Evolutionary conservation across 2,329 filamentous ascomycete species (phyloP), one percentile per base, ranked within the genome.

Genomic region (Aspergillus viridinutans): DNA sequence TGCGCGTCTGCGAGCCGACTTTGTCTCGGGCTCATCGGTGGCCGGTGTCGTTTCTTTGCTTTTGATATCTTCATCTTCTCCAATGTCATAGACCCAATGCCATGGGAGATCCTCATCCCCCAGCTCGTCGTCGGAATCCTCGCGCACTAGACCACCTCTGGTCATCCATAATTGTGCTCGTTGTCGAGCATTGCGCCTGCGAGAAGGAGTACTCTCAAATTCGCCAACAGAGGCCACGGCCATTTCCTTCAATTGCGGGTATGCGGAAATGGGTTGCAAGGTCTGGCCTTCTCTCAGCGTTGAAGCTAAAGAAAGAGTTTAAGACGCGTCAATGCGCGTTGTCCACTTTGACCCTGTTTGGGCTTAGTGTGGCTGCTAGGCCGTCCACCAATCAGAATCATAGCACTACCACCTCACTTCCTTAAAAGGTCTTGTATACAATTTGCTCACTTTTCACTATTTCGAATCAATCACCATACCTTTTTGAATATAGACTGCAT

Each of bases 101-200:
- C 90, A 94, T 0, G 87, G 84, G 49, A 82, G 76, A 66, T 91
- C 89, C 51, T 90, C 86, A 38, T 83, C 79, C 28, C 86, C 88
- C 25, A 95, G 83, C 72, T 96, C 93, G 73, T 96, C 92, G 71
- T 96, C 92, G 0, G 90, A 95, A 71, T 96, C 89, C 59, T 94
- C 90, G 66, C 89, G 82, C 6, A 79, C 75, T 10, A 92, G 80
- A 29, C 87, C 88, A 49, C 85, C 84, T 63, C 73, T 85, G 58
- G 75, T 81, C 57, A 87, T 78, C 68, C 79, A 80, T 66, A 76
- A 72, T 58, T 75, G 77, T 47, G 77, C 75, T 32, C 72, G 72
- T 60, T 76, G 71, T 49, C 65, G 67, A 42, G 68, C 65, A 58
- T 63, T 69, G 35, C 55, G 65, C 21, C 60, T 61, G 38, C 57